Percentiles rank a stretch among this genome's conserved stretches.
Conservation (phyloP, 2,329 filamentous ascomycete genomes). For the Scedosporium boydii region DNA sequence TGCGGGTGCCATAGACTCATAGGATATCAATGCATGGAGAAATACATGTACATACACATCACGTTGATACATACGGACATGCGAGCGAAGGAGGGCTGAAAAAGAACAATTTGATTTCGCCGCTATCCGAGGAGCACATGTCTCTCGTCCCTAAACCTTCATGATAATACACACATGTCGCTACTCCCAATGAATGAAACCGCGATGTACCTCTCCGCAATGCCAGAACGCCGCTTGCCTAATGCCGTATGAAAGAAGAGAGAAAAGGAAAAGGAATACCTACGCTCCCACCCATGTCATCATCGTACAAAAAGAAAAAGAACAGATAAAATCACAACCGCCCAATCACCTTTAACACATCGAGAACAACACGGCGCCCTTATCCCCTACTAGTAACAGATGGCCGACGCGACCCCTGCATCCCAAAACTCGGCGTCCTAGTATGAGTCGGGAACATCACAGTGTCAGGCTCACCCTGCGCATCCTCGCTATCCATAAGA, state of each 20-base stretch:
- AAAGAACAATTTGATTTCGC: too few species aligned
- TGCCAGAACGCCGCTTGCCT: background rate
- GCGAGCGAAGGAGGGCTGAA: too few species aligned
- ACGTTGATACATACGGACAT: too few species aligned
- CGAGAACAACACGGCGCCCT: conserved; percentile 4
- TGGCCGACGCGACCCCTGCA: conserved; percentile 30
- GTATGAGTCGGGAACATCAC: conserved; percentile 26
- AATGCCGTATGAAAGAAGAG: background rate
- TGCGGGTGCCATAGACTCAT: background rate
- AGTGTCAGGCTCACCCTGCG: conserved; percentile 47
- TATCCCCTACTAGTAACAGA: conserved; percentile 40
- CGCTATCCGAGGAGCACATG: too few species aligned
- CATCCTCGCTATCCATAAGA: conserved; percentile 41
- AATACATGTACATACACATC: too few species aligned
- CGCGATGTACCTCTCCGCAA: background rate
- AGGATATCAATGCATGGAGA: background rate
- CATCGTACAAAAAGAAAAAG: too few species aligned
- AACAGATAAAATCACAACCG: background rate
- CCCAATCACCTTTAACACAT: background rate
- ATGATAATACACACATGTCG: background rate
- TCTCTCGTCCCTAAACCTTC: too few species aligned
- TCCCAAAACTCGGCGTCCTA: conserved; percentile 36
- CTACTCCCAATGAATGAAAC: background rate
- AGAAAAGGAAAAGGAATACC: background rate
- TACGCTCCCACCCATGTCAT: too few species aligned